Conservation (phyloP, 2,329 filamentous ascomycete species). For the Tolypocladium ophioglossoides region DNA sequence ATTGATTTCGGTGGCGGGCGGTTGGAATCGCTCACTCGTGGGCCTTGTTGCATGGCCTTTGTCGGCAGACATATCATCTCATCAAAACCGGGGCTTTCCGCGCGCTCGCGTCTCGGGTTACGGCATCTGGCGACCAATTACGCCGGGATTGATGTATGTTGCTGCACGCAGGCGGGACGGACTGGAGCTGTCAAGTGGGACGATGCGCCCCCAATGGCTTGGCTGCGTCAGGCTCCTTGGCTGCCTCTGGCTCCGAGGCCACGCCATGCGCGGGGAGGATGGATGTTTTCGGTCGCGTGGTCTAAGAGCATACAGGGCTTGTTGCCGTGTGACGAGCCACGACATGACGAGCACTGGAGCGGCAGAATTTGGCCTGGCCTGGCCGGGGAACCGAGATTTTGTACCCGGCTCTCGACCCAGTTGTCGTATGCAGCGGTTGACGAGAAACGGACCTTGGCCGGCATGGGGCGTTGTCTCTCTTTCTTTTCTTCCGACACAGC, state of each 20-base stretch:
- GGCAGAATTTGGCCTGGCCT: not conserved
- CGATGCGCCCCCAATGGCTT: not conserved
- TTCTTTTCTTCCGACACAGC: not conserved
- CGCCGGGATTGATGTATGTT: not conserved
- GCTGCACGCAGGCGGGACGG: not conserved
- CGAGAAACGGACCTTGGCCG: not conserved
- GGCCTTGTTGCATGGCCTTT: not conserved
- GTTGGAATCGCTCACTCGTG: not conserved
- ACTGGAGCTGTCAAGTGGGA: slow-evolving; percentile 1
- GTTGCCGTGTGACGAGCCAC: not conserved
- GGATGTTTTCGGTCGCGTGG: not conserved
- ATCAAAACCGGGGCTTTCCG: not conserved
- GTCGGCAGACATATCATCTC: not conserved
- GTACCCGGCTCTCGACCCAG: not conserved
- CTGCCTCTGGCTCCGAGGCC: not conserved
- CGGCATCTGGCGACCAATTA: not conserved
- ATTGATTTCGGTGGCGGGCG: not conserved
- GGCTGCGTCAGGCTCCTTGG: not conserved
- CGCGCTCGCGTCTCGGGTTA: not conserved
- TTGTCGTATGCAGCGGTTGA: not conserved
- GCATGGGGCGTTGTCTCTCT: not conserved
- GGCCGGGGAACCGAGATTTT: not conserved
- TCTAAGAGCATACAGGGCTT: not conserved
- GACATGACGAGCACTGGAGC: not conserved
- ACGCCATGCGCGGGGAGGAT: not conserved